Conservation (phyloP, 345 rosid species). For the Conringia planisiliqua region DNA sequence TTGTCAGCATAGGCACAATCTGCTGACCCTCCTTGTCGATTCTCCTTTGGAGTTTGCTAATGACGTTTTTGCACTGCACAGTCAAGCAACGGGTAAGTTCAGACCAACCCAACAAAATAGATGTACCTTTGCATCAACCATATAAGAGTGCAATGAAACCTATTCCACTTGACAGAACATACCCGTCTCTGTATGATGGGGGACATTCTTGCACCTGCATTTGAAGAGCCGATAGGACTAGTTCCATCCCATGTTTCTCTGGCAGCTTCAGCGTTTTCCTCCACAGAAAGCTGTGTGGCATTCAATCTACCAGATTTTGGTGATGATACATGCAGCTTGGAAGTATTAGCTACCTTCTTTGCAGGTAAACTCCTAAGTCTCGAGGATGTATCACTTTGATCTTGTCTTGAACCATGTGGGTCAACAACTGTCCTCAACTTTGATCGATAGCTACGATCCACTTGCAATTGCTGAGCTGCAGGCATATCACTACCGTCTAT, state of each 20-base stretch:
- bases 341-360: constrained; percentile 61
- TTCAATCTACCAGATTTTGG: constrained; percentile 69
- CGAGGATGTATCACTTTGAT: constrained; percentile 61
- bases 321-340: constrained; percentile 63
- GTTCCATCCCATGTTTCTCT: constrained; percentile 70
- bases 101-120: constrained; percentile 1
- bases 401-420: constrained; percentile 53
- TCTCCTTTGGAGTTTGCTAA: constrained; percentile 87
- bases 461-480: constrained; percentile 51
- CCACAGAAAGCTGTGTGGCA: constrained; percentile 46
- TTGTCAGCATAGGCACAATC: constrained; percentile 85
- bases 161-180: constrained; percentile 25
- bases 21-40: constrained; percentile 93
- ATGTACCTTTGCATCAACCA: neutral
- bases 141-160: neutral
- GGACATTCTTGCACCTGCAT: constrained; percentile 61
- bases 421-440: constrained; percentile 58
- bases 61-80: constrained; percentile 84
- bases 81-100: neutral
- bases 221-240: constrained; percentile 51
- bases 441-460: constrained; percentile 59
- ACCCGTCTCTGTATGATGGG: constrained; percentile 86
- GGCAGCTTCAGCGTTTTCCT: constrained; percentile 52
- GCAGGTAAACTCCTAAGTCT: constrained; percentile 58
- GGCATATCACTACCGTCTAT: constrained; percentile 49